Evolutionary conservation across 352 stramenopile genomes (phyloP).

Genomic region (Phytophthora nicotianae): DNA sequence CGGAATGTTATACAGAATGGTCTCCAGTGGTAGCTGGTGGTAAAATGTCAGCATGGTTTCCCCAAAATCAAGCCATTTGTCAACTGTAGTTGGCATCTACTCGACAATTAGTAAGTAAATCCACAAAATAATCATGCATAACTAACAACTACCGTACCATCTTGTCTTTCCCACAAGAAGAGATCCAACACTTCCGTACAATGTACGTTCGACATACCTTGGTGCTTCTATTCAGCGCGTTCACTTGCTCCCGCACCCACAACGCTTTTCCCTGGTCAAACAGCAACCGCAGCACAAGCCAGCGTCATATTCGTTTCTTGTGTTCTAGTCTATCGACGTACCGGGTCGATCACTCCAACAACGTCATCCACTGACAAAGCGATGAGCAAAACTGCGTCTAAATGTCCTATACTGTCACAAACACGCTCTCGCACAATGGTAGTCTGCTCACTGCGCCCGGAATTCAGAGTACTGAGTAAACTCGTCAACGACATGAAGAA

Average conservation of each 20-base stretch:
- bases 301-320: not conserved
- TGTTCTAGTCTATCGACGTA: constrained; percentile 15
- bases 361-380: constrained; percentile 40
- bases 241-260: constrained; percentile 29
- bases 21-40: constrained; percentile 40
- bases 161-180: constrained; percentile 14
- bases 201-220: constrained; percentile 29
- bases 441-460: not conserved
- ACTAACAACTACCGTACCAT: constrained; percentile 25
- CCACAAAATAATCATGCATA: not conserved
- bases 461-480: constrained; percentile 46
- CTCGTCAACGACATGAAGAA: constrained; percentile 58
- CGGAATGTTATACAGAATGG: constrained; percentile 61
- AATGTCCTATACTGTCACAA: constrained; percentile 21
- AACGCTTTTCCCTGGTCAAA: constrained; percentile 18
- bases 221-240: constrained; percentile 33
- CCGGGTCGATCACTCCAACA: constrained; percentile 38
- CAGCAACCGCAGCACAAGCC: not conserved
- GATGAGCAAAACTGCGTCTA: constrained; percentile 37
- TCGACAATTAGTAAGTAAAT: not conserved
- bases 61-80: constrained; percentile 63
- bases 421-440: constrained; percentile 8
- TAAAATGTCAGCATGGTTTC: constrained; percentile 57
- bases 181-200: constrained; percentile 44
- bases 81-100: constrained; percentile 47